Evolutionary conservation across 148 eudicot genomes (phyloP).

Genomic region (Rhododendron ferrugineum): DNA sequence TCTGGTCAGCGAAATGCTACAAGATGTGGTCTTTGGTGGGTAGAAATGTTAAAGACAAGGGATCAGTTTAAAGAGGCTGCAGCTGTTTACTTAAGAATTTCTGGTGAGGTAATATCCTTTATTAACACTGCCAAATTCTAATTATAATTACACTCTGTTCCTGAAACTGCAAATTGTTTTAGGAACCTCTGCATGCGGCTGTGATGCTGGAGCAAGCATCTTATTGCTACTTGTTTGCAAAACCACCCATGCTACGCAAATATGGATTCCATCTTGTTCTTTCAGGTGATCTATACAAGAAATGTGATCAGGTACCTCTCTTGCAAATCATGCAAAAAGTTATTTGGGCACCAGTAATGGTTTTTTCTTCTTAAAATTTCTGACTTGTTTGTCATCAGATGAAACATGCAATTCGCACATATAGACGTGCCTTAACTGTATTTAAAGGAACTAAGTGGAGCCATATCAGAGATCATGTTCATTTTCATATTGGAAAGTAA

Average conservation of each 20-base stretch:
- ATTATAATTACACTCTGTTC: conserved; percentile 2
- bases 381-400: conserved; percentile 45
- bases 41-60: conserved; percentile 84
- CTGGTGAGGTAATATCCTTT: conserved; percentile 89
- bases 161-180: conserved; percentile 25
- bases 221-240: conserved; percentile 75
- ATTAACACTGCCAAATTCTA: neutral
- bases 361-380: conserved; percentile 13
- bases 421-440: conserved; percentile 80
- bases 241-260: conserved; percentile 87
- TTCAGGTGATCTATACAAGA: conserved; percentile 80
- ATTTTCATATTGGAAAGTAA: conserved; percentile 93
- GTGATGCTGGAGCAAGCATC: conserved; percentile 99
- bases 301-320: conserved; percentile 82
- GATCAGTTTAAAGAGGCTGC: conserved; percentile 91
- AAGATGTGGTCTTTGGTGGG: conserved; percentile 99
- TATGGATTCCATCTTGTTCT: conserved; percentile 98
- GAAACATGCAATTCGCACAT: conserved; percentile 89
- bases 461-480: conserved; percentile 81
- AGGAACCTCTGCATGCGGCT: conserved; percentile 90
- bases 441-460: conserved; percentile 84
- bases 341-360: neutral
- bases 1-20: conserved; percentile 69
- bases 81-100: conserved; percentile 78
- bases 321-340: neutral